These are phyloP conservation scores for Physcia stellaris DNA, from an alignment of 495 filamentous ascomycete genomes.

Conservation along the genomic window DNA sequence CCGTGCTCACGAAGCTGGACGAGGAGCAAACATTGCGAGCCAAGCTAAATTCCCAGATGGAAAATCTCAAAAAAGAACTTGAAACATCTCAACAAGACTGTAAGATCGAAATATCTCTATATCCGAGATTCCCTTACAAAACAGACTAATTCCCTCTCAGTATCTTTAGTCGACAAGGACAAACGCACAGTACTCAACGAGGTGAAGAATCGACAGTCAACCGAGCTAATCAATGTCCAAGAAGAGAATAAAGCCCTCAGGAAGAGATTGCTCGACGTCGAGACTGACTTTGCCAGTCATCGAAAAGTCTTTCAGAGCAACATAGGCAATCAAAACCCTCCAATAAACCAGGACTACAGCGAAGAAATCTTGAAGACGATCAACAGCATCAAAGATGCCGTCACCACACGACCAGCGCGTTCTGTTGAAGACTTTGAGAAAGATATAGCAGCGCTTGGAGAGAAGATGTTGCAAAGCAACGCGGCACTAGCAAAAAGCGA, in stretches of 20 bases:
- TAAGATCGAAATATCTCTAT: too few species aligned
- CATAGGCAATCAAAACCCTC: too few species aligned
- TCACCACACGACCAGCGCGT: background rate
- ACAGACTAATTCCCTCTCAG: slow-evolving; percentile 15
- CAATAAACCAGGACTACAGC: background rate
- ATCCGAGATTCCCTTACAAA: slow-evolving; percentile 2
- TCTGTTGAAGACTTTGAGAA: background rate
- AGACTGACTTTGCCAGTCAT: slow-evolving; percentile 26
- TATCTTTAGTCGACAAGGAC: slow-evolving; percentile 32
- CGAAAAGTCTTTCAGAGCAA: slow-evolving; percentile 22
- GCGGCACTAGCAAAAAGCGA: slow-evolving; percentile 33
- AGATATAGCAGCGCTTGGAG: slow-evolving; percentile 27
- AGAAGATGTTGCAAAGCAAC: slow-evolving; percentile 31
- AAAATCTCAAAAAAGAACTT: slow-evolving; percentile 27
- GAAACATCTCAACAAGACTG: slow-evolving; percentile 26
- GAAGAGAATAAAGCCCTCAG: slow-evolving; percentile 29
- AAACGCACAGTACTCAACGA: slow-evolving; percentile 34
- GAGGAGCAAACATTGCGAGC: too few species aligned
- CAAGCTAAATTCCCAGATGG: too few species aligned
- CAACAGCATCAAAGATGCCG: background rate
- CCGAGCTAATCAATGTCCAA: slow-evolving; percentile 32
- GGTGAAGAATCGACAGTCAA: slow-evolving; percentile 30
- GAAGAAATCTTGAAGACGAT: background rate
- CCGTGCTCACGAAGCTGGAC: too few species aligned
- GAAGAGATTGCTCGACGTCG: slow-evolving; percentile 14